A percentile compares a stretch with the other conserved stretches of the same genome.
These are phyloP conservation scores for Elsinoe perseae DNA, from an alignment of 2,329 filamentous ascomycete genomes.

Conservation along the genomic window DNA sequence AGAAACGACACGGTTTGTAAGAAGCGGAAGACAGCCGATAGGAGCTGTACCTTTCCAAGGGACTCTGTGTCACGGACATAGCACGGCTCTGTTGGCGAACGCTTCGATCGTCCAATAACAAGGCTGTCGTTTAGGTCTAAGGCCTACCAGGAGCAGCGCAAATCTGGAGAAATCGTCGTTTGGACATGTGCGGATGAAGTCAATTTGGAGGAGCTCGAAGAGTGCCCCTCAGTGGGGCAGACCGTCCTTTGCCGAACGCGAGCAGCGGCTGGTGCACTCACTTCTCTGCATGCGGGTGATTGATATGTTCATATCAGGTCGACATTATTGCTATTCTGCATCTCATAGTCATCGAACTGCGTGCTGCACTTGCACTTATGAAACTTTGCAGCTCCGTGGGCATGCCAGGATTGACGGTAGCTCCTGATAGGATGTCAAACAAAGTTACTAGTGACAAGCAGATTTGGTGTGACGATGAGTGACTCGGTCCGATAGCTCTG, in stretches of 20 bases:
- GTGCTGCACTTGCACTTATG: no score
- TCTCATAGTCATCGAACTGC: no score
- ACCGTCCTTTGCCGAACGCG: background rate
- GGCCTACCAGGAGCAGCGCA: background rate
- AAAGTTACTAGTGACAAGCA: no score
- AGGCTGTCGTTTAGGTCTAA: background rate
- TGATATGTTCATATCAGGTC: no score
- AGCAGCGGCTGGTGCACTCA: background rate
- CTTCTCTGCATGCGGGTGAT: no score
- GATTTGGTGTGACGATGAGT: no score
- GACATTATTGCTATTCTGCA: no score
- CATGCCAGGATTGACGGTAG: no score
- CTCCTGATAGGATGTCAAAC: no score
- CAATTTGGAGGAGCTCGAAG: background rate
- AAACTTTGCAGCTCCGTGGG: no score
- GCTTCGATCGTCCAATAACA: background rate
- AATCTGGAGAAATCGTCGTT: background rate
- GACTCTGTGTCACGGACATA: background rate
- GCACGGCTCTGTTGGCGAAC: conserved; percentile 4
- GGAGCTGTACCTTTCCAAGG: background rate
- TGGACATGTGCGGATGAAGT: background rate
- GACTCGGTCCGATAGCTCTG: no score
- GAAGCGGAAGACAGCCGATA: conserved; percentile 4
- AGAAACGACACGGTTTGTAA: background rate
- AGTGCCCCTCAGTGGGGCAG: background rate